Evolutionary conservation across 768 basidiomycete genomes (phyloP).

Genomic region (Suillus variegatus): DNA sequence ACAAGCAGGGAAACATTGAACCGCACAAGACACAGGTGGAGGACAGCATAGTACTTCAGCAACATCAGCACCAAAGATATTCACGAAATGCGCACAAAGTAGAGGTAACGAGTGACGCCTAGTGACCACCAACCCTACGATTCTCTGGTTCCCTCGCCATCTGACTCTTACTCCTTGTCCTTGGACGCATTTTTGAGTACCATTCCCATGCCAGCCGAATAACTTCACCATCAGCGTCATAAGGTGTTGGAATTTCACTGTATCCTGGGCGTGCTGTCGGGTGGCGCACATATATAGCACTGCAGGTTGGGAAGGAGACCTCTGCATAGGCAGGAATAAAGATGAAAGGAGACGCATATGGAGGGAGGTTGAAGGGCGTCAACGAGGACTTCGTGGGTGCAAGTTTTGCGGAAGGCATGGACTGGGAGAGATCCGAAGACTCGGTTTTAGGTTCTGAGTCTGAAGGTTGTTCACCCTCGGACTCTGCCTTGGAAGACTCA

Average conservation of each 20-base stretch:
- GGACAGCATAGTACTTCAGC: too few relatives aligned
- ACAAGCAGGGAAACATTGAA: too few relatives aligned
- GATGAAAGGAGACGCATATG: constrained; percentile 85
- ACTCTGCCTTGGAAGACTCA: constrained; percentile 17
- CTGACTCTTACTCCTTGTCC: constrained; percentile 66
- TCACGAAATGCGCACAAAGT: too few relatives aligned
- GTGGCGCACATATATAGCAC: constrained; percentile 90
- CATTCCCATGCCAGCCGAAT: constrained; percentile 96
- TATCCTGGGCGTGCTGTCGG: constrained; percentile 96
- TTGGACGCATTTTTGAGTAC: constrained; percentile 74
- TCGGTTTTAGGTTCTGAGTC: neutral
- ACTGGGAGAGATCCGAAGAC: constrained; percentile 1
- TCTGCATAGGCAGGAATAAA: constrained; percentile 94
- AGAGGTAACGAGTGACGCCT: neutral
- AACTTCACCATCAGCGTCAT: constrained; percentile 92
- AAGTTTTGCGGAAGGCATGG: constrained; percentile 2
- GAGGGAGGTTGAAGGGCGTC: constrained; percentile 84
- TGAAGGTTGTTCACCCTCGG: constrained; percentile 11
- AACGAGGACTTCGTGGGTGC: constrained; percentile 27
- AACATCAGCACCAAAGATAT: too few relatives aligned
- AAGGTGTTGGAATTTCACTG: constrained; percentile 94
- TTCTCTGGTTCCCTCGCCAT: constrained; percentile 68
- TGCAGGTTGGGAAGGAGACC: constrained; percentile 84
- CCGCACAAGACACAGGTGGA: too few relatives aligned
- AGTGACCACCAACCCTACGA: constrained; percentile 38